These are phyloP conservation scores for Aspergillus ostianus DNA, from an alignment of 495 filamentous ascomycete species.

Conservation along the genomic window DNA sequence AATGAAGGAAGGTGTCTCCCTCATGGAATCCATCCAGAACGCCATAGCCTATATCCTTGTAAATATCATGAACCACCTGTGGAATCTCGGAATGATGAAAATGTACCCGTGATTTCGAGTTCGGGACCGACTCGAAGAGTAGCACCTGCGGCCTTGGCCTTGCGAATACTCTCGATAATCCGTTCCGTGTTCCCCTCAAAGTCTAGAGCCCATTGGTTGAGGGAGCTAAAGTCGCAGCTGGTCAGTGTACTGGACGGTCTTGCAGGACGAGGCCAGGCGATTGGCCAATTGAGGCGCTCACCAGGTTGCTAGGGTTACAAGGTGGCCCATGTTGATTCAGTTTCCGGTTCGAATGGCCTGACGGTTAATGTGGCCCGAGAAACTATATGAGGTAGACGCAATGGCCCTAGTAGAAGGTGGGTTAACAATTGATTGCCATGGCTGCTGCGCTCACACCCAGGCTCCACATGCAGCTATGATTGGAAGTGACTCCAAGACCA, in stretches of 20 bases:
- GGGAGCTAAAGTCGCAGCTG: slow-evolving; percentile 25
- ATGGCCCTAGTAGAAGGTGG: too few relatives aligned
- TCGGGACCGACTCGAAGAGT: slow-evolving; percentile 76
- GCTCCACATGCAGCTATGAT: too few relatives aligned
- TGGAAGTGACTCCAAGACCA: background rate
- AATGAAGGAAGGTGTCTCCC: slow-evolving; percentile 58
- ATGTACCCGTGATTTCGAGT: slow-evolving; percentile 56
- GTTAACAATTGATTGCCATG: too few relatives aligned
- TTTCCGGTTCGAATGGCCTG: background rate
- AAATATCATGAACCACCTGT: background rate
- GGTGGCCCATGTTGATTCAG: slow-evolving; percentile 33
- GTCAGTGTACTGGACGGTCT: slow-evolving; percentile 12
- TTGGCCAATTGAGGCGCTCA: slow-evolving; percentile 15
- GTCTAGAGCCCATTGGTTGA: slow-evolving; percentile 67
- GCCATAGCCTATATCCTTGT: slow-evolving; percentile 54
- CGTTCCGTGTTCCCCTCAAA: slow-evolving; percentile 73
- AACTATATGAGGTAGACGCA: background rate
- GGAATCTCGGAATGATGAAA: background rate
- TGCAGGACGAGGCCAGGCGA: background rate
- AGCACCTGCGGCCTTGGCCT: slow-evolving; percentile 69
- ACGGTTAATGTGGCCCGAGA: background rate
- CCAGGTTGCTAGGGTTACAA: slow-evolving; percentile 45
- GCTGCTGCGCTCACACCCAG: too few relatives aligned
- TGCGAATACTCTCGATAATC: slow-evolving; percentile 71
- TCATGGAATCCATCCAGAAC: slow-evolving; percentile 67